Evolutionary conservation across 768 basidiomycete species (phyloP), one percentile per base, ranked within the genome.

Genomic region (Panellus pusillus): DNA sequence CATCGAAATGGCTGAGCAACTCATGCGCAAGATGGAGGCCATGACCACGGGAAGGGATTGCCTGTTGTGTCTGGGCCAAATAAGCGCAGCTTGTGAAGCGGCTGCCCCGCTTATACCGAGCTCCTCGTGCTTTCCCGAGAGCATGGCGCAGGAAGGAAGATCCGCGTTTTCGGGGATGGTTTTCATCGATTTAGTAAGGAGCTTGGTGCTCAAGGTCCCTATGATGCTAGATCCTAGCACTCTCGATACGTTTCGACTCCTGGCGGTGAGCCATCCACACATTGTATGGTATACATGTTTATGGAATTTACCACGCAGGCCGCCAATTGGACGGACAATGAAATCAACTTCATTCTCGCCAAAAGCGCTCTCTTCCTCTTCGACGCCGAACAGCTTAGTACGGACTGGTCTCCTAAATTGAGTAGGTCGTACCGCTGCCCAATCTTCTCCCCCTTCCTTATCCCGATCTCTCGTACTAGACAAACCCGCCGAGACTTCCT

Each of bases 101-200:
- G 3, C 14, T 35, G 11, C 32, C 11, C 32, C 32, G 7, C 9
- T 35, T 9, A 35, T 35, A 14, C 32, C 32, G 32, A 35, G 32
- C 32, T 35, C 32, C 2, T 35, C 32, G 32, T 35, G 32, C 14
- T 35, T 9, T 35, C 32, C 32, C 9, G 32, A n/a, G 9, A 32
- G 31, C 6, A 5, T 15, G 31, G 7, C 20, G n/a, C 24, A 52
- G 18, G 57, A 58, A 37, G 57, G 19, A 12, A 39, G 47, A 3
- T 53, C 42, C 2, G 52, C 57, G 6, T 32, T 58, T 1, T 32
- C 57, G 9, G 36, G 50, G 11, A n/a, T 58, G 43, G 48, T 58
- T 4, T 58, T 49, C 24, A 20, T 54, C 2, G 47, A 58, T 41
- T 8, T 40, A 2, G 46, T 29, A 4, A 4, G 11, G 24, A 14